Evolutionary conservation across 2,329 filamentous ascomycete genomes (phyloP).

Genomic region (Fragosphaeria purpurea): DNA sequence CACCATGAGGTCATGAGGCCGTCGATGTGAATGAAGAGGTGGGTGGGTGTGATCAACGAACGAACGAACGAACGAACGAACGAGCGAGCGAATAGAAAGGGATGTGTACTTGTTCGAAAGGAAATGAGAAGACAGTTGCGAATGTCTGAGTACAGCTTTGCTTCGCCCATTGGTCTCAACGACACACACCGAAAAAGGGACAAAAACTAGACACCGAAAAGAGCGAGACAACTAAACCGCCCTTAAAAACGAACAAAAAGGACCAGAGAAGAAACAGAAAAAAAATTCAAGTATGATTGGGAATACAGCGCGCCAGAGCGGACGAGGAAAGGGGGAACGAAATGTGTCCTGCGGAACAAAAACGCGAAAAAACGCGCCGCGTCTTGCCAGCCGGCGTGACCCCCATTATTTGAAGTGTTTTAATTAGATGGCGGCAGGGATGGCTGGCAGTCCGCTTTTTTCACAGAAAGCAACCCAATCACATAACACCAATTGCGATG

Average conservation of each 20-base stretch:
- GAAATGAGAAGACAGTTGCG: no score
- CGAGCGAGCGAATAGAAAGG: no score
- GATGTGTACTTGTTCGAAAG: no score
- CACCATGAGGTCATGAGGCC: no score
- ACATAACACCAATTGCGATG: slow-evolving; percentile 1
- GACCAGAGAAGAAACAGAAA: background rate
- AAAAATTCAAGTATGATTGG: background rate
- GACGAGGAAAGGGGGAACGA: no score
- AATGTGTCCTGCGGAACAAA: background rate
- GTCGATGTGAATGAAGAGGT: background rate
- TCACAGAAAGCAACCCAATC: background rate
- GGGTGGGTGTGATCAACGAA: background rate
- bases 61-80: background rate
- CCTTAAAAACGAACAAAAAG: background rate
- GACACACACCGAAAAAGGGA: no score
- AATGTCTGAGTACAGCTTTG: no score
- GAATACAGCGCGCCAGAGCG: background rate
- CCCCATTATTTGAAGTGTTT: slow-evolving; percentile 1
- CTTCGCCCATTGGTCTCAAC: no score
- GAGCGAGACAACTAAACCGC: no score
- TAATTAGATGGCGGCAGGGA: slow-evolving; percentile 4
- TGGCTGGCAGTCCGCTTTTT: no score
- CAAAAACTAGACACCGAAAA: no score
- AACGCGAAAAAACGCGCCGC: slow-evolving; percentile 1
- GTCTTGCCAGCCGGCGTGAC: background rate